phyloP scores from a whole-genome alignment of 228 moss, liverwort and hornwort species.

The Sphagnum fallax region DNA sequence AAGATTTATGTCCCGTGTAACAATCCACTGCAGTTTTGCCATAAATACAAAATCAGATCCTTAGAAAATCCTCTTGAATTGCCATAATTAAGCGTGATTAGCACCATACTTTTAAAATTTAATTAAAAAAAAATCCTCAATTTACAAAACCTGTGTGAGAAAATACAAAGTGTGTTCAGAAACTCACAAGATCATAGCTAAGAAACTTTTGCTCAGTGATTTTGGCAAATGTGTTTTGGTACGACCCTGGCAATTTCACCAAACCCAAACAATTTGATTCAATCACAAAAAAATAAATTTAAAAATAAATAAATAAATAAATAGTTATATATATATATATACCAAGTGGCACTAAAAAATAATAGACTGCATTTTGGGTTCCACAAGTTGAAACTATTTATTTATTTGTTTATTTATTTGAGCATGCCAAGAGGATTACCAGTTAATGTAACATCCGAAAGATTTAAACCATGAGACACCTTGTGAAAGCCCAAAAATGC shows the following conservation, averaged over 20 bases:
- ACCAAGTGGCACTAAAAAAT: too few species aligned
- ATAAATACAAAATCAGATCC: not conserved
- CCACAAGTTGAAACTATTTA: too few species aligned
- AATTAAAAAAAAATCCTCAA: not conserved
- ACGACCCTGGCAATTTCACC: constrained; percentile 56
- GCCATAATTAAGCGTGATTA: too few species aligned
- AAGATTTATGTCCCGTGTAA: constrained; percentile 69
- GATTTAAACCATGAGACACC: constrained; percentile 74
- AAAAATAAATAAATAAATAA: too few species aligned
- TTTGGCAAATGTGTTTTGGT: constrained; percentile 77
- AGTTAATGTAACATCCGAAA: constrained; percentile 83
- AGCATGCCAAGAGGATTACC: constrained; percentile 22
- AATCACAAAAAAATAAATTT: too few species aligned
- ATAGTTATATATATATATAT: too few species aligned
- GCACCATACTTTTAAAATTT: not conserved
- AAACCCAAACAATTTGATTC: not conserved
- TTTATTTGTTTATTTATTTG: too few species aligned
- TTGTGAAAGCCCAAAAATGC: constrained; percentile 78
- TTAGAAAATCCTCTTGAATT: not conserved
- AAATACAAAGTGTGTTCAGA: not conserved
- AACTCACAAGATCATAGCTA: constrained; percentile 76
- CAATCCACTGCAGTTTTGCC: constrained; percentile 57
- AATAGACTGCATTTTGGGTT: too few species aligned
- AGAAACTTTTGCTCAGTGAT: constrained; percentile 78
- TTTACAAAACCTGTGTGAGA: not conserved